Base-by-base conservation (phyloP, 2,329 filamentous ascomycete genomes). In the Botrytis porri region DNA sequence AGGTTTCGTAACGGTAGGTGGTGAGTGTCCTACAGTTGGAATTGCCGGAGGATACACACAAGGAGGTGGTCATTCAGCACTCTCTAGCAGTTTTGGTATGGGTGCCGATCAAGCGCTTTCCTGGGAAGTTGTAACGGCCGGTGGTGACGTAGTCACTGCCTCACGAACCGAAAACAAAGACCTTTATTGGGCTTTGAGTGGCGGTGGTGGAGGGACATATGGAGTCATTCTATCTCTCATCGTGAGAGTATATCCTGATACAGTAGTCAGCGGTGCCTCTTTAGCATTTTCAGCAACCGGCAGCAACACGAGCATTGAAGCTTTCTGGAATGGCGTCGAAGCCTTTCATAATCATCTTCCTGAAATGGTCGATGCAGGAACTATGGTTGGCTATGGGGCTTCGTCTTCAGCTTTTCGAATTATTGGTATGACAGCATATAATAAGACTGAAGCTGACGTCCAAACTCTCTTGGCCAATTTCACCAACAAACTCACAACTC, bases 151-250 rank as follows among this genome's bases (percentile, higher is more conserved):
- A n/a, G 75, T 89, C 1, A 84, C 80, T 3, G 88, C 87, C 0
- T 85, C 83, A 6, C 83, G 82, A 0, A 78, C 77, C 0, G 74
- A 85, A 45, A 87, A 91, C 75, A 73, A 82, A 0, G 89, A 91
- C 69, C 82, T 92, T 1, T 91, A 88, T 81, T 92, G 89, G 89
- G 90, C 89, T 1, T 80, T 90, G 1, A 83, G 83, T 60, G 88
- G 89, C 5, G 88, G 89, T 0, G 89, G 89, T 2, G 86, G 85
- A 16, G 87, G 88, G 25, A 90, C 84, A 43, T 91, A 86, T 75
- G 89, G 83, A 3, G 83, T 90, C 2, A 87, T 90, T 2, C 79
- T 84, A 25, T 87, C 86, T 2, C 83, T 90, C 79, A 90, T 86
- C 0, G 82, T 85, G 59, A 86, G 86, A 74, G 83, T 85, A 1